Evolutionary conservation across 805 yeast species (phyloP).

Genomic region (Candida endomychidarum): DNA sequence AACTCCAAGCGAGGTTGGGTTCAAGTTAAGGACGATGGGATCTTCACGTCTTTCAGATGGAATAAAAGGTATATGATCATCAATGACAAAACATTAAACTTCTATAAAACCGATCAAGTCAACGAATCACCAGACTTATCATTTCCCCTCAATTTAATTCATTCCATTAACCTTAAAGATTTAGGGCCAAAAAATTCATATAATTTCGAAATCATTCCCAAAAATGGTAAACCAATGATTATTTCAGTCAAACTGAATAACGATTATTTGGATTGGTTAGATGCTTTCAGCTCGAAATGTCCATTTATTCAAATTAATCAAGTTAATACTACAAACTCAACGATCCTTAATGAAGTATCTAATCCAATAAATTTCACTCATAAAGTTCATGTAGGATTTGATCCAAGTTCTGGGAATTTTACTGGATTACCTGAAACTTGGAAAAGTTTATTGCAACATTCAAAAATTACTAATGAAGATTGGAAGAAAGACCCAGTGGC

Average conservation of each 20-base stretch:
- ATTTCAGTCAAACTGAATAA: slow-evolving; percentile 75
- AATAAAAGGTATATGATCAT: slow-evolving; percentile 81
- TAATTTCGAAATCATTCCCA: slow-evolving; percentile 75
- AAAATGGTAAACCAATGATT: slow-evolving; percentile 59
- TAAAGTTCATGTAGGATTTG: slow-evolving; percentile 85
- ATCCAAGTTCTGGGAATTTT: slow-evolving; percentile 66
- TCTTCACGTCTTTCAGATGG: slow-evolving; percentile 83
- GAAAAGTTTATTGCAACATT: slow-evolving; percentile 55
- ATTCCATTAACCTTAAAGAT: slow-evolving; percentile 60
- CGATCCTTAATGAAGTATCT: slow-evolving; percentile 54
- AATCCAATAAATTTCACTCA: slow-evolving; percentile 94
- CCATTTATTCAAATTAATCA: slow-evolving; percentile 46
- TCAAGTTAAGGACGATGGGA: slow-evolving; percentile 87
- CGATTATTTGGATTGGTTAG: slow-evolving; percentile 88
- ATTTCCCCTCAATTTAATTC: slow-evolving; percentile 39
- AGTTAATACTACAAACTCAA: slow-evolving; percentile 9
- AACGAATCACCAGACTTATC: slow-evolving; percentile 31
- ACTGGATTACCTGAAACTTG: slow-evolving; percentile 59
- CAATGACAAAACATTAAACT: slow-evolving; percentile 69
- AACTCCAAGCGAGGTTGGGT: slow-evolving; percentile 68
- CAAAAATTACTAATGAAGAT: slow-evolving; percentile 61
- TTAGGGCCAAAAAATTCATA: slow-evolving; percentile 39
- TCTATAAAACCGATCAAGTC: slow-evolving; percentile 52
- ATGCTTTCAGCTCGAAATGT: slow-evolving; percentile 76
- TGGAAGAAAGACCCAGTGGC: slow-evolving; percentile 65